A percentile compares a stretch with the other conserved stretches of the same genome.
Conservation (phyloP, 805 yeast species). For the Cyberlindnera amylophila region DNA sequence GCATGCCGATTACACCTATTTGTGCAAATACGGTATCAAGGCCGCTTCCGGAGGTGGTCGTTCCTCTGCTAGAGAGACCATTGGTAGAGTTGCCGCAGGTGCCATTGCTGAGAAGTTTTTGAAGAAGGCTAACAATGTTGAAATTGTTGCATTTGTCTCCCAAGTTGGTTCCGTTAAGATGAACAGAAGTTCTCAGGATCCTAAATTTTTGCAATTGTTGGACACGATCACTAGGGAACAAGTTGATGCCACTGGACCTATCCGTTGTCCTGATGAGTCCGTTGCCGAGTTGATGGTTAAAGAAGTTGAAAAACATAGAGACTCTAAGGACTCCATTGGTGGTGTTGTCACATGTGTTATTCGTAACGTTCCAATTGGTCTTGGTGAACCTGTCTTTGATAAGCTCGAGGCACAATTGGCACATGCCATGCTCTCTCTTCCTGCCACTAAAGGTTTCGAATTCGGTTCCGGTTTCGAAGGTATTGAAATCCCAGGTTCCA, state of each 20-base stretch:
- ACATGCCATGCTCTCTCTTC: conserved; percentile 96
- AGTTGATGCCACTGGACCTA: conserved; percentile 85
- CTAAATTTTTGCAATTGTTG: conserved; percentile 62
- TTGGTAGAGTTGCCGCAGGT: conserved; percentile 98
- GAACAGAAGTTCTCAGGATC: conserved; percentile 65
- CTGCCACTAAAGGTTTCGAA: conserved; percentile 98
- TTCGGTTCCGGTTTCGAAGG: conserved; percentile 96
- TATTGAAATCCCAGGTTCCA: conserved; percentile 83
- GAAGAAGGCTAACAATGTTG: conserved; percentile 71
- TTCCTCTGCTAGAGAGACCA: conserved; percentile 95
- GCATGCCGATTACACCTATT: conserved; percentile 95
- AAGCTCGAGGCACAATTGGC: conserved; percentile 93
- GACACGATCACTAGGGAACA: conserved; percentile 79
- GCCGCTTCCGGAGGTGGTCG: conserved; percentile 98
- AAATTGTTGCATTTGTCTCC: conserved; percentile 95
- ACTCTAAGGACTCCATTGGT: conserved; percentile 87
- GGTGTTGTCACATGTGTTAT: conserved; percentile 98
- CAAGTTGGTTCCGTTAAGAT: conserved; percentile 81
- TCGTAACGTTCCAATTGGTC: conserved; percentile 90
- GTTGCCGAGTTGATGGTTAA: conserved; percentile 77
- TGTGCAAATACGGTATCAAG: conserved; percentile 85
- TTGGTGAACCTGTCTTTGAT: conserved; percentile 97
- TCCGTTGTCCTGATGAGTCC: conserved; percentile 84
- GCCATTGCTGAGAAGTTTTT: conserved; percentile 95
- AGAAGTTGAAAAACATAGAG: conserved; percentile 83